phyloP scores from a whole-genome alignment of 805 yeast species.

The Ogataea haglerorum region DNA sequence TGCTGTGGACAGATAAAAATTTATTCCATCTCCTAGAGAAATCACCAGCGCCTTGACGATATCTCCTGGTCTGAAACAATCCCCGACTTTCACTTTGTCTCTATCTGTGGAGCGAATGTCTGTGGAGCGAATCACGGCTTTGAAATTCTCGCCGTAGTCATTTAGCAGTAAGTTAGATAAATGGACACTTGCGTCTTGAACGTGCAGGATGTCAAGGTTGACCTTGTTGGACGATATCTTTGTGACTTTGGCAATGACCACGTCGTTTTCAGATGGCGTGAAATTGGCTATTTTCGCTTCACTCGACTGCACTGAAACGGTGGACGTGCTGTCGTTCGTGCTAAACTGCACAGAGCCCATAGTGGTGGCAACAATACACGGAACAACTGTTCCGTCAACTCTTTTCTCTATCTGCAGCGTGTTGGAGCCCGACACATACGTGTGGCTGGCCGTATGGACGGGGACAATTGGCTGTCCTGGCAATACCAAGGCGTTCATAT shows the following conservation, averaged over 20 bases:
- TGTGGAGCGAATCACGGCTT: slow-evolving; percentile 79
- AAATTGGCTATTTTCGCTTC: slow-evolving; percentile 33
- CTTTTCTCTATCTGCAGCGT: slow-evolving; percentile 48
- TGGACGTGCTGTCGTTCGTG: slow-evolving; percentile 24
- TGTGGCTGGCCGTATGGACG: slow-evolving; percentile 35
- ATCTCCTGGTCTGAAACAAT: slow-evolving; percentile 88
- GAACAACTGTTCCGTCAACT: slow-evolving; percentile 36
- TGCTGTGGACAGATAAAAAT: slow-evolving; percentile 87
- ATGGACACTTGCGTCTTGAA: slow-evolving; percentile 18
- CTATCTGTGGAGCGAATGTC: slow-evolving; percentile 90
- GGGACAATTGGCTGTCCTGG: slow-evolving; percentile 85
- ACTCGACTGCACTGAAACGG: slow-evolving; percentile 8
- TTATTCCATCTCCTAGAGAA: slow-evolving; percentile 93
- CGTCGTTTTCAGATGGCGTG: slow-evolving; percentile 80
- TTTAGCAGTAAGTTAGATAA: slow-evolving; percentile 27
- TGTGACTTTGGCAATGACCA: slow-evolving; percentile 73
- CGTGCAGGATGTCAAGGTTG: slow-evolving; percentile 62
- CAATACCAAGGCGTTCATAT: slow-evolving; percentile 48
- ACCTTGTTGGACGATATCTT: slow-evolving; percentile 69
- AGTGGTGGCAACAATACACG: slow-evolving; percentile 51
- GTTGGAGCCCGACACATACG: slow-evolving; percentile 64
- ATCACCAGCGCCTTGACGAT: slow-evolving; percentile 76
- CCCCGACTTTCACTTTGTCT: slow-evolving; percentile 76
- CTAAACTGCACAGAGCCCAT: slow-evolving; percentile 52
- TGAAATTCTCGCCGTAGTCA: slow-evolving; percentile 85